A percentile compares a stretch with the other conserved stretches of the same genome.
Evolutionary conservation across 202 grass and related monocot genomes (phyloP).

Genomic region (Miscanthus sacchariflorus): DNA sequence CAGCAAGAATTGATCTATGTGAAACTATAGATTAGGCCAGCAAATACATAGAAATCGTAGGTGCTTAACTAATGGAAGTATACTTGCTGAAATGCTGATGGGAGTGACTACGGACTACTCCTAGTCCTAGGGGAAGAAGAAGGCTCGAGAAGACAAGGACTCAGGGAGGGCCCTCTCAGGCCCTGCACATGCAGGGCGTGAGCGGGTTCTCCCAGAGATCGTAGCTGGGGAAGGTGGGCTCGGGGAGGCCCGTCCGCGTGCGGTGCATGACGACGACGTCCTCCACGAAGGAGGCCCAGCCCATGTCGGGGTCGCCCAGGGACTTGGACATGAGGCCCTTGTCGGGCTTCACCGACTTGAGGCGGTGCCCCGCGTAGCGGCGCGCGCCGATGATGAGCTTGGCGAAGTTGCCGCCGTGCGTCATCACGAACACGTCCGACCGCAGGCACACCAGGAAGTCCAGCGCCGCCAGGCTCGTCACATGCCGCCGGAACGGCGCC

Average conservation of each 20-base stretch:
- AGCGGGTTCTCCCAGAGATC: slow-evolving; percentile 88
- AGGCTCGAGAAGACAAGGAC: not conserved
- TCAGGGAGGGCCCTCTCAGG: slow-evolving; percentile 8
- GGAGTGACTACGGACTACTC: not conserved
- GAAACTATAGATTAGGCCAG: not conserved
- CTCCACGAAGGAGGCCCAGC: slow-evolving; percentile 75
- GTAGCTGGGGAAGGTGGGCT: slow-evolving; percentile 67
- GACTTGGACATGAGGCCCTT: slow-evolving; percentile 92
- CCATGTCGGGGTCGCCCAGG: slow-evolving; percentile 80
- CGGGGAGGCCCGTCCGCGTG: slow-evolving; percentile 57
- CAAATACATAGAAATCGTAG: not conserved
- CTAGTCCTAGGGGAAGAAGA: too few relatives aligned
- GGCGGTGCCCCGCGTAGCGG: slow-evolving; percentile 73
- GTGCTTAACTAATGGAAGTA: not conserved
- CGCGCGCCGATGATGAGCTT: slow-evolving; percentile 84
- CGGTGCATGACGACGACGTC: slow-evolving; percentile 75
- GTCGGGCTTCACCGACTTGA: slow-evolving; percentile 87
- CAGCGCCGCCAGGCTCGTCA: slow-evolving; percentile 78
- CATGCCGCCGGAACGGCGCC: slow-evolving; percentile 79
- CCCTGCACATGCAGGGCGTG: slow-evolving; percentile 77
- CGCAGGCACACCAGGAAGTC: slow-evolving; percentile 88
- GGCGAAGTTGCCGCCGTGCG: slow-evolving; percentile 85
- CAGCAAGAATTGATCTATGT: not conserved
- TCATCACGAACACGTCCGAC: slow-evolving; percentile 86
- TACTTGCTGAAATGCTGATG: not conserved